A percentile compares a stretch with the other conserved stretches of the same genome.
Evolutionary conservation across 2,329 filamentous ascomycete genomes (phyloP).

Genomic region (Colletotrichum phormii): DNA sequence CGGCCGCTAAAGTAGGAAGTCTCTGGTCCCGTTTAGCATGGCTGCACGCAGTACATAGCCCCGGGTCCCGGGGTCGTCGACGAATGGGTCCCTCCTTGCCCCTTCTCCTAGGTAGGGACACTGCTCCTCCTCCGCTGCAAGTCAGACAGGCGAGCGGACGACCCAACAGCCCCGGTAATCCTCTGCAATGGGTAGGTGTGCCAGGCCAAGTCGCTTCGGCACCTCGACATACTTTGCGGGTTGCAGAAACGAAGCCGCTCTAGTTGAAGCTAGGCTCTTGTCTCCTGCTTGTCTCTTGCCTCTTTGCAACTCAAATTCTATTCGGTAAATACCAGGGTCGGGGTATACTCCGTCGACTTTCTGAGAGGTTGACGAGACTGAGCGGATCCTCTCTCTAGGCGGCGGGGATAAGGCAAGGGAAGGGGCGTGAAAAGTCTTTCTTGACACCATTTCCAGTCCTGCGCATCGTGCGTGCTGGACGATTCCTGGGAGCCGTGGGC

Average conservation of each 20-base stretch:
- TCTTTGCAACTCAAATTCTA: background rate
- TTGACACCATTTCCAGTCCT: slow-evolving; percentile 4
- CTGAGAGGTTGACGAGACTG: background rate
- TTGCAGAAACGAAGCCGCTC: slow-evolving; percentile 11
- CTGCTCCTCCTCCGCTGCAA: background rate
- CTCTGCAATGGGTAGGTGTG: background rate
- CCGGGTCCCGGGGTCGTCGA: slow-evolving; percentile 2
- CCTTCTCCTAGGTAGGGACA: background rate
- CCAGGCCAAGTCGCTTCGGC: slow-evolving; percentile 12
- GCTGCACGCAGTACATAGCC: slow-evolving; percentile 7
- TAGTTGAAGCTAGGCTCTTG: slow-evolving; percentile 4
- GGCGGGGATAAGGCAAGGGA: background rate
- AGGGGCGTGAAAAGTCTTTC: background rate
- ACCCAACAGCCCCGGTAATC: background rate
- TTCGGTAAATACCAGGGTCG: background rate
- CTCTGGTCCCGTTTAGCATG: slow-evolving; percentile 19
- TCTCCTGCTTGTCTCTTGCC: slow-evolving; percentile 18
- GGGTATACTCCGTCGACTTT: background rate
- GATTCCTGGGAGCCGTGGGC: background rate
- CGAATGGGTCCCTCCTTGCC: background rate
- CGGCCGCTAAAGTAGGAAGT: slow-evolving; percentile 31
- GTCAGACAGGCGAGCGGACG: background rate
- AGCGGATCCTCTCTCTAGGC: background rate
- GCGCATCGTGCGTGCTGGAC: background rate
- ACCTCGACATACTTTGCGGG: slow-evolving; percentile 13